Conservation (phyloP, 768 basidiomycete species). For the Glaciozyma martinii region DNA sequence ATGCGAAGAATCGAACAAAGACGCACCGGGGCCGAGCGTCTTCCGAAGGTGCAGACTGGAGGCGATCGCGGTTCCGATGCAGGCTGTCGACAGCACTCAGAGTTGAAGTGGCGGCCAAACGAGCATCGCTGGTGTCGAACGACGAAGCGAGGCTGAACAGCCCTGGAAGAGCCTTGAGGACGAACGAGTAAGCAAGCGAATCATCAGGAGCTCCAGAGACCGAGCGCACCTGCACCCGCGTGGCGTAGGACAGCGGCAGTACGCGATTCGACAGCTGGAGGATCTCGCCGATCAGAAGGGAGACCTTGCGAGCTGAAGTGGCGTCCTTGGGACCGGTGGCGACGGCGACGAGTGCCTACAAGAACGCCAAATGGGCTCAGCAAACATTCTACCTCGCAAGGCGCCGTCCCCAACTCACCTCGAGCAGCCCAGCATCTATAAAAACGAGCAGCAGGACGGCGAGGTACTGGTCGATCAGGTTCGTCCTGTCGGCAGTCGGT, state of each 20-base stretch:
- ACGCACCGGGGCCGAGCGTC: neutral
- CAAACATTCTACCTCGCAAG: neutral
- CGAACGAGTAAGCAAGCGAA: neutral
- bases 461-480: slow-evolving; percentile 85
- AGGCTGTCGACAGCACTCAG: slow-evolving; percentile 84
- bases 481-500: slow-evolving; percentile 50
- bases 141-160: slow-evolving; percentile 72
- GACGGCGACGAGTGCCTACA: slow-evolving; percentile 72
- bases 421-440: slow-evolving; percentile 74
- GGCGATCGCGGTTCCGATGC: slow-evolving; percentile 52
- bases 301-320: slow-evolving; percentile 56
- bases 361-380: neutral
- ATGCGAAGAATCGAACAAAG: neutral
- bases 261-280: slow-evolving; percentile 80
- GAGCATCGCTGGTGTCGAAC: slow-evolving; percentile 63
- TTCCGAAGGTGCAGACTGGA: slow-evolving; percentile 38
- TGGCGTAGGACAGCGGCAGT: slow-evolving; percentile 69
- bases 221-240: slow-evolving; percentile 63
- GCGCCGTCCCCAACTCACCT: slow-evolving; percentile 48
- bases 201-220: neutral
- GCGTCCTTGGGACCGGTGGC: slow-evolving; percentile 58
- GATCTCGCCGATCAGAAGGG: slow-evolving; percentile 79
- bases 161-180: slow-evolving; percentile 61
- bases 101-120: slow-evolving; percentile 74
- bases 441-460: slow-evolving; percentile 75